Conservation (phyloP, 2,329 filamentous ascomycete species). For the Endothia cerciana region DNA sequence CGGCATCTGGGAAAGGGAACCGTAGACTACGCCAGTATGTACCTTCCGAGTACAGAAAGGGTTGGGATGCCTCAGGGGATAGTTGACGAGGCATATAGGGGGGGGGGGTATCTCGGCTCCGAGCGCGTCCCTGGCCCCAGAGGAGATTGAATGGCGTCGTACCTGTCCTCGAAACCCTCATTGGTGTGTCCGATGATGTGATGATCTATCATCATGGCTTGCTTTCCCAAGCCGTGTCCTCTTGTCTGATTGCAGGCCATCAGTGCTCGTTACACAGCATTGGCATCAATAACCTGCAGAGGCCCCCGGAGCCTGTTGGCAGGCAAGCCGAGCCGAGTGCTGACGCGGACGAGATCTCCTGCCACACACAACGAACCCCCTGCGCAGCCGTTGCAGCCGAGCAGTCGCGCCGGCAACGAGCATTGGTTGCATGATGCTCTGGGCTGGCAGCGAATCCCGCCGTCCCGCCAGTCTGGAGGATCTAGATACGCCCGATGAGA, state of each 20-base stretch:
- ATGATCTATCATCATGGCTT: slow-evolving; percentile 15
- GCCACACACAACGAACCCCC: not conserved
- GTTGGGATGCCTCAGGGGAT: not conserved
- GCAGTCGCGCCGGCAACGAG: not conserved
- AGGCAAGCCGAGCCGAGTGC: slow-evolving; percentile 10
- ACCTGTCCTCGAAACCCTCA: not conserved
- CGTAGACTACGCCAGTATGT: no score
- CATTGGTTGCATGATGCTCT: slow-evolving; percentile 9
- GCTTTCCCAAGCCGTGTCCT: not conserved
- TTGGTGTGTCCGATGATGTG: slow-evolving; percentile 18
- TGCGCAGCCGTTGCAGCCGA: slow-evolving; percentile 8
- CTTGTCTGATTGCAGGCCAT: not conserved
- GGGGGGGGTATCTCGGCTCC: not conserved
- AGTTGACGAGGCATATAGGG: not conserved
- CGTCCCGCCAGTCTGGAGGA: slow-evolving; percentile 26
- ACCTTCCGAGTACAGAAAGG: not conserved
- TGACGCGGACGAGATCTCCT: slow-evolving; percentile 2
- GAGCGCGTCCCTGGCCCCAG: not conserved
- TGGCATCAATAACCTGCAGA: slow-evolving; percentile 12
- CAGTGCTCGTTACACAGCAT: not conserved
- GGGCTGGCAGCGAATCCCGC: slow-evolving; percentile 10
- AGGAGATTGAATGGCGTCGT: not conserved
- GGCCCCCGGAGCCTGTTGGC: not conserved
- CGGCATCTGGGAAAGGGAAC: not conserved
- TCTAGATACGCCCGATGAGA: slow-evolving; percentile 29